Base-by-base conservation (phyloP, 495 filamentous ascomycete genomes). In the Tuber melanosporum region DNA sequence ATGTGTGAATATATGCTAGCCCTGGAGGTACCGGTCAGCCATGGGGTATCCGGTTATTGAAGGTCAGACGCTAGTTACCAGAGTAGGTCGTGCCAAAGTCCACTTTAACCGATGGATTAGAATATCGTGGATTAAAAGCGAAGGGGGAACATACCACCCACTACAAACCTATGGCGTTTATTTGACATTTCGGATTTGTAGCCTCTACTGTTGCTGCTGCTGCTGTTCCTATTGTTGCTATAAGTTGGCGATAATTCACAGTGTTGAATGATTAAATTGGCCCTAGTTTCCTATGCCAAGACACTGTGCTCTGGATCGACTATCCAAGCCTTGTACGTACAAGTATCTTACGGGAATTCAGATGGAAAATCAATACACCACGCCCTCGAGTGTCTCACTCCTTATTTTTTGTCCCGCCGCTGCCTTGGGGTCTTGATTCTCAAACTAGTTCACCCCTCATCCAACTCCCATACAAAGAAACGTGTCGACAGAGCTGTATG, bases 1-100 rank as follows among this genome's bases (percentile, higher is more conserved):
- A 22, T 0, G 70, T 70, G 41, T 79, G 62, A 41, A 79, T 49
- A 66, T 72, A 78, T 15, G 77, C 77, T 15, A 79, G 73, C 1
- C 42, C 76, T 79, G 44, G 12, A 46, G 15, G 8, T 62, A 19
- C 43, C 1, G 45, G 14, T 72, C 5, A 62, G 39, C 42, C 32
- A 47, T 72, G 14, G 26, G 14, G 26, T 36, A 3, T 43, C 71
- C 17, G 66, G 12, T 8, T 57, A 3, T 39, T 10, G 62, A 43
- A n/a, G 70, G 22, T 57, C 26, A 36, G 57, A 14, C 12, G 57
- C 57, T 19, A 0, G 26, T 46, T 52, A 78, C 78, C 78, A 42
- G 78, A 79, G 73, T 80, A 80, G 9, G 78, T 79, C 5, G 78
- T 80, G 36, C 78, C 78, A 43, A 49, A 80, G 57, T 80, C 78